A percentile compares a stretch with the other conserved stretches of the same genome.
These are phyloP conservation scores for Picea abies DNA, from an alignment of 83 land plant genomes.

Conservation along the genomic window DNA sequence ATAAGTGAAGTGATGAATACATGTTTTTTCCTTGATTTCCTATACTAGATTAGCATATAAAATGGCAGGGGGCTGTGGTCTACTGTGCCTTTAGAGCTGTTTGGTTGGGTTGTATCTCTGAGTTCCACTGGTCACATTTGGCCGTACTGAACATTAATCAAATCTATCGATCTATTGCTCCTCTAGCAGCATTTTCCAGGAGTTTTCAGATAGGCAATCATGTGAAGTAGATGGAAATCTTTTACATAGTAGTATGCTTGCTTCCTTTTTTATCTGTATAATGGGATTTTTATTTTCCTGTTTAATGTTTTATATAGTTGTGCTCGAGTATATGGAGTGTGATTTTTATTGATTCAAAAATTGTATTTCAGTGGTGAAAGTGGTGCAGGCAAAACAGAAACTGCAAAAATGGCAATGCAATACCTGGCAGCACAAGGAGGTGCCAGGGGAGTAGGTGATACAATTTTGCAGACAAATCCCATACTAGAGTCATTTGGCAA, in stretches of 20 bases:
- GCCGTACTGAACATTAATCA: no score
- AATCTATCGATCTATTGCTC: no score
- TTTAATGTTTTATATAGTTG: neutral
- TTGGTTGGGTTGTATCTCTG: no score
- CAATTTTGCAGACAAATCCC: slow-evolving; percentile 53
- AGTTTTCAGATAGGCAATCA: neutral
- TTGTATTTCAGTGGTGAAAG: slow-evolving; percentile 81
- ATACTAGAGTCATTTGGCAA: slow-evolving; percentile 94
- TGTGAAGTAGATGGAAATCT: neutral
- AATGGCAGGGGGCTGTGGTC: no score
- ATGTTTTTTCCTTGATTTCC: no score
- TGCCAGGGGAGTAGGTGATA: slow-evolving; percentile 54
- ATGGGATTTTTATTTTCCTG: neutral
- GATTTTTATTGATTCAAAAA: neutral
- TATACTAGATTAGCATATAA: no score
- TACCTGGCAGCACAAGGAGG: slow-evolving; percentile 76
- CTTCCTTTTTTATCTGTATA: neutral
- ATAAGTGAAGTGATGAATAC: no score
- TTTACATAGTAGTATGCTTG: neutral
- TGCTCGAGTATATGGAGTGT: neutral
- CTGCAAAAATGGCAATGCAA: slow-evolving; percentile 86
- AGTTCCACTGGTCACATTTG: no score
- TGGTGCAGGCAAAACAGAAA: slow-evolving; percentile 93
- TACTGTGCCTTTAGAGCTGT: no score
- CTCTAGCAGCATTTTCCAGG: no score